Percentiles rank a stretch among this genome's conserved stretches.
These are phyloP conservation scores for Hibiscus tridactylites DNA, from an alignment of 345 rosid species.

Conservation along the genomic window DNA sequence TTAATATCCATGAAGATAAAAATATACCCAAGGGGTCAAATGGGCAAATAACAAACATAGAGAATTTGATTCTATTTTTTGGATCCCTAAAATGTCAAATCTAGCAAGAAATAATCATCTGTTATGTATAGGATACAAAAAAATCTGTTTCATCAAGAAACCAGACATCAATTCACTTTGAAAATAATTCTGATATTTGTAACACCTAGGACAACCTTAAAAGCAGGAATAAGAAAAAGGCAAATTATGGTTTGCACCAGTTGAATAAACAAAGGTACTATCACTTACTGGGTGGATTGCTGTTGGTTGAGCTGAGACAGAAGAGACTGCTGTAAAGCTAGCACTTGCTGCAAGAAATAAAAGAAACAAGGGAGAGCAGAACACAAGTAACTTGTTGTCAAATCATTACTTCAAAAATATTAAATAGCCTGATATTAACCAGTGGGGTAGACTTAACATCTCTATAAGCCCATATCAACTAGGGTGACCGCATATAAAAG, in stretches of 20 bases:
- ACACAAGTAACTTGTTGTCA: neutral
- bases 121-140: neutral
- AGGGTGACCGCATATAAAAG: neutral
- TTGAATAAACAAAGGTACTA: neutral
- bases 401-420: neutral
- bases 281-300: conserved; percentile 55
- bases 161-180: neutral
- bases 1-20: neutral
- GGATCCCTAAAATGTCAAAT: neutral
- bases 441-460: neutral
- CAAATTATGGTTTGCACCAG: neutral
- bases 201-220: neutral
- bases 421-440: neutral
- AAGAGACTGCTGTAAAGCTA: conserved; percentile 53
- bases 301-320: conserved; percentile 53
- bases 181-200: neutral
- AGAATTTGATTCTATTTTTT: neutral
- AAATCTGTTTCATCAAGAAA: neutral
- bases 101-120: neutral
- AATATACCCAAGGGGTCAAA: neutral
- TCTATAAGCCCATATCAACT: neutral
- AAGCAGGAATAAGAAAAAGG: neutral
- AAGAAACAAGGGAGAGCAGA: conserved; percentile 10
- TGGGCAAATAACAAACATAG: neutral
- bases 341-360: conserved; percentile 42